Evolutionary conservation across 2,329 filamentous ascomycete species (phyloP).

Genomic region (Alternaria consortialis): DNA sequence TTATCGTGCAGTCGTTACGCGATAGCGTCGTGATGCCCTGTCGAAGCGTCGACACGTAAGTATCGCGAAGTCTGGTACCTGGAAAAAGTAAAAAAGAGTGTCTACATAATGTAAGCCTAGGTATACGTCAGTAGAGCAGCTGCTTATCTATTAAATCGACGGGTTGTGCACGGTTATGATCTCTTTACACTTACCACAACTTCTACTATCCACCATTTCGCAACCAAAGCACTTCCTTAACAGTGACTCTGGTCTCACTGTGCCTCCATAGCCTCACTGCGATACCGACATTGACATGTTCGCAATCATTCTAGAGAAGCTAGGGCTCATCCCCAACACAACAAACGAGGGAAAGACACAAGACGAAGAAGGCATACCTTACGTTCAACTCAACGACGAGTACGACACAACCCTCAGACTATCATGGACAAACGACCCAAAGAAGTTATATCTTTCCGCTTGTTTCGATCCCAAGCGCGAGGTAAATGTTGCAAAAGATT

Average conservation of each 20-base stretch:
- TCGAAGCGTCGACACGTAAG: not conserved
- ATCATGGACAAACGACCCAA: conserved; percentile 19
- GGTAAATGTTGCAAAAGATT: conserved; percentile 12
- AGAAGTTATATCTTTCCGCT: conserved; percentile 7
- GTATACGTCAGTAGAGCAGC: not conserved
- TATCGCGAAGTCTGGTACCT: not conserved
- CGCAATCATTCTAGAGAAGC: not conserved
- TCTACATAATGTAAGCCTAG: not conserved
- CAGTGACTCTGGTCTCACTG: conserved; percentile 1
- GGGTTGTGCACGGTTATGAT: not conserved
- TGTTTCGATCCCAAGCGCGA: conserved; percentile 5
- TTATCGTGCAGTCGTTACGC: not conserved
- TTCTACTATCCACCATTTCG: not conserved
- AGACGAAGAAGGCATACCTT: conserved; percentile 8
- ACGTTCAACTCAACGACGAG: conserved; percentile 11
- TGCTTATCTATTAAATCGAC: not conserved
- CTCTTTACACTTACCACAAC: not conserved
- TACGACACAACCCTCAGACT: not conserved
- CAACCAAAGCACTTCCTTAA: conserved; percentile 1
- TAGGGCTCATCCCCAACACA: not conserved
- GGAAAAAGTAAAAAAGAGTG: not conserved
- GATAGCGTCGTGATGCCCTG: not conserved
- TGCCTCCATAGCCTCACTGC: not conserved
- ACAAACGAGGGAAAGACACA: not conserved
- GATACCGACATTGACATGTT: not conserved